phyloP scores from a whole-genome alignment of 805 yeast species.

The Saturnispora halmiae region DNA sequence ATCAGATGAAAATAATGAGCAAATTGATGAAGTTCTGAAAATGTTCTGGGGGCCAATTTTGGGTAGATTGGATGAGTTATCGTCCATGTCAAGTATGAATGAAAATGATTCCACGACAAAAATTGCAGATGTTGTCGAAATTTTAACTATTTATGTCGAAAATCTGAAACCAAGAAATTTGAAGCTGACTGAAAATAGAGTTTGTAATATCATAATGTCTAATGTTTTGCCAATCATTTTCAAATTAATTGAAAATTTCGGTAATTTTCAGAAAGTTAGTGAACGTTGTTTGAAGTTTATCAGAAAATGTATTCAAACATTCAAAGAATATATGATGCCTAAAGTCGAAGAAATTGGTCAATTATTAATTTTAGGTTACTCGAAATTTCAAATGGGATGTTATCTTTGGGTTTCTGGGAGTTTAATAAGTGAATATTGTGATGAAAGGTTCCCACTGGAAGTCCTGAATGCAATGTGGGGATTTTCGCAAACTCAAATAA shows the following conservation, averaged over 20 bases:
- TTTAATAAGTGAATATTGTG: conserved; percentile 63
- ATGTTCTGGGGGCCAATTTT: conserved; percentile 64
- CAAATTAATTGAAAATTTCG: conserved; percentile 42
- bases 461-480: conserved; percentile 43
- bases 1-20: conserved; percentile 30
- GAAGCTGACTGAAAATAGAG: conserved; percentile 13
- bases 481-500: conserved; percentile 61
- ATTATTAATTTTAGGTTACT: conserved; percentile 61
- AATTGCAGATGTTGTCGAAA: conserved; percentile 68
- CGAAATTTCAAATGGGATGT: conserved; percentile 63
- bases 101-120: conserved; percentile 31
- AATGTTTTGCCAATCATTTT: conserved; percentile 50
- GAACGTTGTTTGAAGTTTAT: conserved; percentile 68
- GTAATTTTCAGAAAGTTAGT: conserved; percentile 53
- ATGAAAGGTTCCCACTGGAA: conserved; percentile 29
- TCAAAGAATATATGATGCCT: conserved; percentile 46
- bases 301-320: conserved; percentile 55
- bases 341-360: conserved; percentile 58
- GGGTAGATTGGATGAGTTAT: conserved; percentile 29
- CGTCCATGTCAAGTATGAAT: conserved; percentile 10
- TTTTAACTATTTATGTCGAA: conserved; percentile 50
- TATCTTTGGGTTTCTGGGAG: conserved; percentile 87
- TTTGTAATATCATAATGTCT: conserved; percentile 44
- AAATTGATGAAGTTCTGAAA: conserved; percentile 36
- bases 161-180: conserved; percentile 46